A percentile compares a stretch with the other conserved stretches of the same genome.
Evolutionary conservation across 2,329 filamentous ascomycete genomes (phyloP).

Genomic region (Pseudogymnoascus sp.): DNA sequence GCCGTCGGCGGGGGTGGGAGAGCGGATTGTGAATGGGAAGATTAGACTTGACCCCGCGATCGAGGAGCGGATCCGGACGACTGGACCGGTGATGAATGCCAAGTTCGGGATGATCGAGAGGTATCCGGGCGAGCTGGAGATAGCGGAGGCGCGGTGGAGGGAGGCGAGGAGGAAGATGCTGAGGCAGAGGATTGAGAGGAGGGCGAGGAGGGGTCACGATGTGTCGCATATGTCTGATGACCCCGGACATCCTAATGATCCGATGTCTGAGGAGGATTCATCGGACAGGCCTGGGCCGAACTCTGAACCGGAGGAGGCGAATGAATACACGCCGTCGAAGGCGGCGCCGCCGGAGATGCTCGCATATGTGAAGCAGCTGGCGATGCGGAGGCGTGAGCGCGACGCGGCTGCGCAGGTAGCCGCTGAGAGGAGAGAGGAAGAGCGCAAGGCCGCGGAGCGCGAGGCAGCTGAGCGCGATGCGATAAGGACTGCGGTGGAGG

Average conservation of each 20-base stretch:
- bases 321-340: neutral
- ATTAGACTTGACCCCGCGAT: neutral
- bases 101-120: too few relatives aligned
- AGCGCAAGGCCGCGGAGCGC: too few relatives aligned
- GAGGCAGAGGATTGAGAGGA: too few relatives aligned
- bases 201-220: neutral
- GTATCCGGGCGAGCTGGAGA: too few relatives aligned
- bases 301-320: neutral
- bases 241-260: too few relatives aligned
- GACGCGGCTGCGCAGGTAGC: neutral
- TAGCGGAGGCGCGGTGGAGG: neutral
- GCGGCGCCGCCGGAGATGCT: neutral
- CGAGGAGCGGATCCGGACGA: neutral
- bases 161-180: neutral
- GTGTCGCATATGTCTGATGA: too few relatives aligned
- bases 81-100: neutral
- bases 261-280: too few relatives aligned
- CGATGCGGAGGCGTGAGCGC: neutral
- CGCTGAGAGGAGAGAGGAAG: too few relatives aligned
- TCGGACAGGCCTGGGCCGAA: too few relatives aligned
- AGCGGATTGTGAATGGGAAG: neutral
- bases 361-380: neutral
- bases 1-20: neutral
- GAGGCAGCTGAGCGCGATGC: too few relatives aligned
- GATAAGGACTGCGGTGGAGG: too few relatives aligned